Percentiles rank a stretch among this genome's conserved stretches.
phyloP scores from a whole-genome alignment of 2,329 filamentous ascomycete species.

The Botryosphaeria agaves region DNA sequence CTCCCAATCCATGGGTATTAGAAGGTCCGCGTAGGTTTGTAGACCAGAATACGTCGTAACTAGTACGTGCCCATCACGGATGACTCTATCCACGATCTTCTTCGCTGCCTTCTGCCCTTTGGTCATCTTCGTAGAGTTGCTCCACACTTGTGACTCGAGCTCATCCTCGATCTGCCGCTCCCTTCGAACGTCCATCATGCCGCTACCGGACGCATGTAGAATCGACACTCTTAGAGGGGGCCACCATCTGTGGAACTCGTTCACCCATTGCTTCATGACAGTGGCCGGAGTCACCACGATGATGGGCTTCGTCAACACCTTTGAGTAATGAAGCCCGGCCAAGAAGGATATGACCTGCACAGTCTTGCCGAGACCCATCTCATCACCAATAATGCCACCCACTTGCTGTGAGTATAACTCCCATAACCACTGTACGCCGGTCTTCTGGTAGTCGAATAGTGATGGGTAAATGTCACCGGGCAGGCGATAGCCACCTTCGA shows the following conservation, averaged over 20 bases:
- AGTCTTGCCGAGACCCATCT: constrained; percentile 98
- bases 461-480: constrained; percentile 88
- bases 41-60: constrained; percentile 92
- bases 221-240: constrained; percentile 95
- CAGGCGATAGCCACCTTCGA: constrained; percentile 60
- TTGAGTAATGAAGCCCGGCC: constrained; percentile 82
- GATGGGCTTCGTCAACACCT: constrained; percentile 64
- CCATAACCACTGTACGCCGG: constrained; percentile 88
- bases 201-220: constrained; percentile 84
- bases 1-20: constrained; percentile 76
- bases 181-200: constrained; percentile 66
- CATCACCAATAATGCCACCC: constrained; percentile 88
- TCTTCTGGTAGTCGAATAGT: constrained; percentile 93
- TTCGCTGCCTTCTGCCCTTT: constrained; percentile 53
- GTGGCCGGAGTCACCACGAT: constrained; percentile 90
- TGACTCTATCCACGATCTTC: constrained; percentile 66
- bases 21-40: constrained; percentile 73
- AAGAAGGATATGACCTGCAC: constrained; percentile 68
- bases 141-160: constrained; percentile 34
- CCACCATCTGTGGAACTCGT: constrained; percentile 98
- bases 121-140: constrained; percentile 15
- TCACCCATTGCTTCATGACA: constrained; percentile 93
- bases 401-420: constrained; percentile 81
- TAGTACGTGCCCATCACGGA: constrained; percentile 73
- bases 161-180: constrained; percentile 46